A percentile compares a stretch with the other conserved stretches of the same genome.
These are phyloP conservation scores for Colletotrichum musicola DNA, from an alignment of 2,329 filamentous ascomycete genomes.

Conservation along the genomic window DNA sequence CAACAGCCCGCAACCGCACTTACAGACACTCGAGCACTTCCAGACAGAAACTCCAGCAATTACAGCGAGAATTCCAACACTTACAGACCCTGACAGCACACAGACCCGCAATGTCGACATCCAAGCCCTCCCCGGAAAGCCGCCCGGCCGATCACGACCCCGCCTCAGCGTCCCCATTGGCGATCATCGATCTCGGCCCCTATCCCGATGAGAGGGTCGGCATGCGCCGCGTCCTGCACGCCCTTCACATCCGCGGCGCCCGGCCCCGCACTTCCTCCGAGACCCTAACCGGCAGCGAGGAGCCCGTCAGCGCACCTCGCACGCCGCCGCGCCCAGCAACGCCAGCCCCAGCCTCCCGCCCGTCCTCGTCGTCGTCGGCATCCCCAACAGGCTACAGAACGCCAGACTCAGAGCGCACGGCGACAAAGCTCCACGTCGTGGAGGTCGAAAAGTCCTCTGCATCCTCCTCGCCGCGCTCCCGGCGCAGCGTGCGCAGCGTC, in stretches of 20 bases:
- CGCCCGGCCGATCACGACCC: background rate
- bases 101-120: background rate
- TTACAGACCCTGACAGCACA: background rate
- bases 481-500: background rate
- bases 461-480: constrained; percentile 14
- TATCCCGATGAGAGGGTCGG: background rate
- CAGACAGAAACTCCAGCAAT: too few species aligned
- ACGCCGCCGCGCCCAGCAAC: background rate
- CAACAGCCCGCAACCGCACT: too few species aligned
- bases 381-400: background rate
- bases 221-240: too few species aligned
- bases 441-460: background rate
- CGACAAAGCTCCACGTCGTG: background rate
- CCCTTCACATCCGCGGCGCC: too few species aligned
- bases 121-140: background rate
- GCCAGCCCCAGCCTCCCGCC: background rate
- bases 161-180: background rate
- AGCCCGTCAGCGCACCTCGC: too few species aligned
- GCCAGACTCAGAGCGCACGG: background rate
- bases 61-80: too few species aligned
- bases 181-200: background rate
- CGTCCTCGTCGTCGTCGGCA: background rate
- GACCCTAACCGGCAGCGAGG: background rate
- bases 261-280: background rate
- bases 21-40: too few species aligned